Evolutionary conservation across 768 basidiomycete genomes (phyloP).

Genomic region (Rhodotorula graminis): DNA sequence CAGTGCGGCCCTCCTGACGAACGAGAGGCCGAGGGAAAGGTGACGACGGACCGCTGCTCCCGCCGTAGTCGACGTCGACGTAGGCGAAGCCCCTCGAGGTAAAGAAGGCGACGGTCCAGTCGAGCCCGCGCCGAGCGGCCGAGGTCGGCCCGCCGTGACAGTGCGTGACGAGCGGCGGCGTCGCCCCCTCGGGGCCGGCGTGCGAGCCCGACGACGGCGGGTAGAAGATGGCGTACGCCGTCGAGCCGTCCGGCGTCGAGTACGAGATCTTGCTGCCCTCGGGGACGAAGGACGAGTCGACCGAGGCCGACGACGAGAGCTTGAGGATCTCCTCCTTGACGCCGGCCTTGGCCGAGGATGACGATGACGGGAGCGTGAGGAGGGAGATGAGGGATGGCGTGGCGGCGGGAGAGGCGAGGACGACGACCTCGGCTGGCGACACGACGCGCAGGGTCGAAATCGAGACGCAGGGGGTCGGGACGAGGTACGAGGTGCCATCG

Average conservation of each 20-base stretch:
- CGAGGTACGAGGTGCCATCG: neutral
- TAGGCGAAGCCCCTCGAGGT: slow-evolving; percentile 54
- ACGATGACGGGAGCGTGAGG: slow-evolving; percentile 7
- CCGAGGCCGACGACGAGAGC: slow-evolving; percentile 19
- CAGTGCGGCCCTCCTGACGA: slow-evolving; percentile 51
- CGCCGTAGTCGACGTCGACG: slow-evolving; percentile 60
- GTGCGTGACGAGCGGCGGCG: slow-evolving; percentile 63
- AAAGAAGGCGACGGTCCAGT: slow-evolving; percentile 60
- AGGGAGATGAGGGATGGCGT: slow-evolving; percentile 13
- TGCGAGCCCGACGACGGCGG: slow-evolving; percentile 64
- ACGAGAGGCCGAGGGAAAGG: neutral
- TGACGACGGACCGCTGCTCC: neutral
- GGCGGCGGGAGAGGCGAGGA: slow-evolving; percentile 12
- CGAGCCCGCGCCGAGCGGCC: slow-evolving; percentile 52
- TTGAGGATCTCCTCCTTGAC: slow-evolving; percentile 17
- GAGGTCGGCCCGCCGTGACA: slow-evolving; percentile 71
- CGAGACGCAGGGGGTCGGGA: slow-evolving; percentile 22
- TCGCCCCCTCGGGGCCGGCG: slow-evolving; percentile 54
- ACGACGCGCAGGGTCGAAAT: slow-evolving; percentile 17
- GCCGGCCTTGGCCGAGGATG: neutral
- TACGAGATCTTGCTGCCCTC: slow-evolving; percentile 19
- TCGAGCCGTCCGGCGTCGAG: slow-evolving; percentile 1
- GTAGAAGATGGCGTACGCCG: slow-evolving; percentile 58
- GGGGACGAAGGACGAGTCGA: slow-evolving; percentile 29
- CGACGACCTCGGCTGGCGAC: slow-evolving; percentile 5